Evolutionary conservation across 306 rosid species (phyloP).

Genomic region (Pachyrhizus erosus): DNA sequence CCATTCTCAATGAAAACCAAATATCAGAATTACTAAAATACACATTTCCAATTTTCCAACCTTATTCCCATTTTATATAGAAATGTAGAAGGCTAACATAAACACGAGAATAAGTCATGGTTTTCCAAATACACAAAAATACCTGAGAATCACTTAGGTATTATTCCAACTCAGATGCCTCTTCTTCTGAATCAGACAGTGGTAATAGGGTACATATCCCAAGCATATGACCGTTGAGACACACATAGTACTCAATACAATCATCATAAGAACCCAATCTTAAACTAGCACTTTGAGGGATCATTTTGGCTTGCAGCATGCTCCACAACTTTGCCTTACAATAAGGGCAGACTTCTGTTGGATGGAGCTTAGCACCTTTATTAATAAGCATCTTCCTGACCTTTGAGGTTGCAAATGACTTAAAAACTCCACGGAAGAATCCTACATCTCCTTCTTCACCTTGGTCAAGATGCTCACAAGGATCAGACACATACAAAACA

Average conservation of each 20-base stretch:
- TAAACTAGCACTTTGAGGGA: constrained; percentile 90
- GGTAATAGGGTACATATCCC: constrained; percentile 90
- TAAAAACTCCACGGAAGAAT: constrained; percentile 89
- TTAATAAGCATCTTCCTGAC: constrained; percentile 79
- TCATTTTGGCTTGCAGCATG: constrained; percentile 94
- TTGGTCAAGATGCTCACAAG: constrained; percentile 96
- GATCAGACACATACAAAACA: constrained; percentile 89
- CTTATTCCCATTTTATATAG: neutral
- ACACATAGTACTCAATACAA: constrained; percentile 84
- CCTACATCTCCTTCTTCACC: constrained; percentile 96
- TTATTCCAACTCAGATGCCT: constrained; percentile 66
- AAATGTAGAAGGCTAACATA: neutral
- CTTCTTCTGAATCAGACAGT: constrained; percentile 90
- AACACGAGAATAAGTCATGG: constrained; percentile 16
- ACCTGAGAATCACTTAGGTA: constrained; percentile 54
- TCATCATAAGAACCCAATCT: constrained; percentile 89
- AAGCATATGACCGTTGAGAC: constrained; percentile 93
- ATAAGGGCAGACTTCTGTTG: constrained; percentile 90
- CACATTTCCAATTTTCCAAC: neutral
- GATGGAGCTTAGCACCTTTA: constrained; percentile 80
- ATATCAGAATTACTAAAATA: neutral
- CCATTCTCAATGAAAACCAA: constrained; percentile 11
- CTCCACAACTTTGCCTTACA: constrained; percentile 97
- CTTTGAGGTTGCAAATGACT: constrained; percentile 83
- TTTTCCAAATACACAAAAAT: constrained; percentile 32